phyloP scores from a whole-genome alignment of 305 asterid species.

The Solanum hybrid region DNA sequence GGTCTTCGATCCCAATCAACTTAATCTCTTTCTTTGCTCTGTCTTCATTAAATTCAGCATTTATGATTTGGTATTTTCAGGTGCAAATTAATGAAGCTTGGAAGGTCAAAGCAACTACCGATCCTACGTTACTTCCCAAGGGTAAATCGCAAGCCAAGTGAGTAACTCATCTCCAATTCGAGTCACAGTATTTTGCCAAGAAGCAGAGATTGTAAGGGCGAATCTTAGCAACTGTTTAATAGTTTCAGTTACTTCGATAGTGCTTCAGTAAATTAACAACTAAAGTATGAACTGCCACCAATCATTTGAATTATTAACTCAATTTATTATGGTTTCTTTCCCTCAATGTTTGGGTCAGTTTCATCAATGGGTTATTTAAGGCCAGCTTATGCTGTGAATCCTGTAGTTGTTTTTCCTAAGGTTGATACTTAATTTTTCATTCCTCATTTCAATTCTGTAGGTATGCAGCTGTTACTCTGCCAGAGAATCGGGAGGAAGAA shows the following conservation, averaged over 20 bases:
- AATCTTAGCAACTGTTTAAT: not conserved
- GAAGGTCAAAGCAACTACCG: slow-evolving; percentile 58
- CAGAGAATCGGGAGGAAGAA: slow-evolving; percentile 47
- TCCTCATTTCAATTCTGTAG: slow-evolving; percentile 21
- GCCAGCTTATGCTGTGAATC: not conserved
- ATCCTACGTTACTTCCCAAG: slow-evolving; percentile 66
- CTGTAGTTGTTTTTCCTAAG: not conserved
- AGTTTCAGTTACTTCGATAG: not conserved
- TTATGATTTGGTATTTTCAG: slow-evolving; percentile 22
- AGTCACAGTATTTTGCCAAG: not conserved
- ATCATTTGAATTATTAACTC: not conserved
- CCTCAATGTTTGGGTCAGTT: not conserved
- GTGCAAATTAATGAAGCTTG: slow-evolving; percentile 87
- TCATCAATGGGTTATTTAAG: not conserved
- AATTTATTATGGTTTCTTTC: not conserved
- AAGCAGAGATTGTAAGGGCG: not conserved
- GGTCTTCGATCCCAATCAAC: not conserved
- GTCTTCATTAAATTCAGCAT: not conserved
- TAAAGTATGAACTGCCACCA: not conserved
- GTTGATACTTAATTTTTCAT: not conserved
- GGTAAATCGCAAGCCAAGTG: slow-evolving; percentile 73
- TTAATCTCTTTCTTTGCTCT: not conserved
- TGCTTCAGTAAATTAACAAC: not conserved
- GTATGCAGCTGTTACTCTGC: slow-evolving; percentile 50
- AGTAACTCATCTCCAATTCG: slow-evolving; percentile 13